These are phyloP conservation scores for Aspergillus cejpii DNA, from an alignment of 2,329 filamentous ascomycete species.

Conservation along the genomic window DNA sequence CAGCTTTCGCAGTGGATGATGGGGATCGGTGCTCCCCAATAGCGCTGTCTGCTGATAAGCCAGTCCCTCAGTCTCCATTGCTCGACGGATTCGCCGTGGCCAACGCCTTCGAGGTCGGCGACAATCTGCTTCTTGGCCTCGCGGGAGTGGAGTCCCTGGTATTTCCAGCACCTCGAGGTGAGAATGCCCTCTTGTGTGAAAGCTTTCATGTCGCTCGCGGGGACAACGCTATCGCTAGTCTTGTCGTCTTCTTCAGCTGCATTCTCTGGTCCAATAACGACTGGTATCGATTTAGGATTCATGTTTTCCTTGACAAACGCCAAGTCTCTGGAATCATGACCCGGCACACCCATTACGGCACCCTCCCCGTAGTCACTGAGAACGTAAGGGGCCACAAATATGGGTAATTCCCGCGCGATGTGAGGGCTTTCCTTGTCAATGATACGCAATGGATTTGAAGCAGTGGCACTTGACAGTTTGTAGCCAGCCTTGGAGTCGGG, in stretches of 20 bases:
- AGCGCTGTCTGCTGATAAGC: constrained; percentile 85
- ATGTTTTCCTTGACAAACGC: constrained; percentile 72
- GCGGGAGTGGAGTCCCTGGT: constrained; percentile 56
- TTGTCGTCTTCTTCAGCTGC: constrained; percentile 20
- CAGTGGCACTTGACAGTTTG: constrained; percentile 54
- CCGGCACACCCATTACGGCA: constrained; percentile 87
- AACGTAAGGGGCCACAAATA: constrained; percentile 80
- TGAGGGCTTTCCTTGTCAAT: constrained; percentile 47
- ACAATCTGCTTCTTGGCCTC: constrained; percentile 59
- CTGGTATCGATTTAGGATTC: constrained; percentile 52
- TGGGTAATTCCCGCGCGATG: constrained; percentile 50
- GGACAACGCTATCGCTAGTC: constrained; percentile 14
- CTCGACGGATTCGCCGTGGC: constrained; percentile 56
- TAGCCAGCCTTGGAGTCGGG: constrained; percentile 59
- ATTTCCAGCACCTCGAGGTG: constrained; percentile 58
- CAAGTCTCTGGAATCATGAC: constrained; percentile 71
- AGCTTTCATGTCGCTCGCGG: constrained; percentile 45
- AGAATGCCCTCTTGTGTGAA: constrained; percentile 62
- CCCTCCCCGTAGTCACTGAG: constrained; percentile 79
- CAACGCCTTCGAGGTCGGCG: constrained; percentile 42
- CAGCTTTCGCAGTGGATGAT: constrained; percentile 75
- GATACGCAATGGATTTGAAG: constrained; percentile 57
- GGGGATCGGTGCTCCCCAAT: constrained; percentile 87
- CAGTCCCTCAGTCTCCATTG: constrained; percentile 81
- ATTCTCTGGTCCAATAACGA: constrained; percentile 51